Base-by-base conservation (phyloP, 106 monocot genomes). In the Acorus calamus region DNA sequence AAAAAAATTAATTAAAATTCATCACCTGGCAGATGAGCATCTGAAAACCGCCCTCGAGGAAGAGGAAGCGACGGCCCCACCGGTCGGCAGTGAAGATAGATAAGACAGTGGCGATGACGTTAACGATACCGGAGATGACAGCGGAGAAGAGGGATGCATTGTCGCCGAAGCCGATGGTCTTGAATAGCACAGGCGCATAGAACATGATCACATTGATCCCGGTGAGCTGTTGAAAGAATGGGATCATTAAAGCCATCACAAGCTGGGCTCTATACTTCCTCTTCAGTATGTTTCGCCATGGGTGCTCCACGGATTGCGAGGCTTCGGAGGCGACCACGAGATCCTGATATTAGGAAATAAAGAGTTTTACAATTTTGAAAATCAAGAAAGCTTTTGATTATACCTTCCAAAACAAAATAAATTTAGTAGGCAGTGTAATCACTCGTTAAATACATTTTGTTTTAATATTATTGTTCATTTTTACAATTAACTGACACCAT, bases 131-230 rank as follows among this genome's bases (percentile, higher is more conserved):
- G 8, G 84, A 77, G 67, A 89, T 89, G 44, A 89, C 84, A 0
- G 79, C 70, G 3, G 89, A 89, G 74, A 84, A 77, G 53, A 89
- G 76, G 0, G 89, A 79, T 3, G 81, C 89, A 51, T 82, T 66
- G 54, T 8, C 59, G 9, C 73, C 86, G 49, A 86, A 83, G 1
- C 91, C 91, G 7, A 91, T 73, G 10, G 91, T 86, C 74, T 81
- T 86, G 76, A 86, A 91, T 7, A 91, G 68, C 11, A 91, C 91
- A 6, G 91, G 91, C 1, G 91, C 91, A 61, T 91, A 91, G 69
- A 91, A 91, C 86, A 74, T 86, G 70, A 91, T 81, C 5, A 81
- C 91, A 11, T 91, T 91, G 66, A 91, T 91, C 45, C 91, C 91
- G 0, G 91, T 91, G 55, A 91, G 78, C 74, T 91, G 91, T 68